Evolutionary conservation across 2,329 filamentous ascomycete species (phyloP), one percentile per base, ranked within the genome.

Genomic region (Nigrospora osmanthi): DNA sequence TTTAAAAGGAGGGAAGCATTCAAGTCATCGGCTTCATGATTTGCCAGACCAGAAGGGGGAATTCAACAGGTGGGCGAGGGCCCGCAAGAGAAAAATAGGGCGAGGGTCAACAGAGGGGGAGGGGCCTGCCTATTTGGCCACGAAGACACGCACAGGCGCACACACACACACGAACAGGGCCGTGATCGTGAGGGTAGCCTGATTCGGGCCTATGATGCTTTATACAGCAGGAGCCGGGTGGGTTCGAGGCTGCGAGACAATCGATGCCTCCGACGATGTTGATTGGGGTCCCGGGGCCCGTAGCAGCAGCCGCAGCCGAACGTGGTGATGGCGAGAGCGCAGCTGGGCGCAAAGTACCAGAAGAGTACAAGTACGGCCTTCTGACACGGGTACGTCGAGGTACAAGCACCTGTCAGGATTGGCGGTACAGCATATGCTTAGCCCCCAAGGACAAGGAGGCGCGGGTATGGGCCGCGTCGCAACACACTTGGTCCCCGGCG

Each of bases 401-500:
- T 61, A 63, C 58, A 36, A 53, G 51, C 43, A 45, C 48, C 44
- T 37, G 35, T 44, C 38, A 38, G 40, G 46, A 17, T 36, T 41
- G 36, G 43, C 42, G 19, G 46, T 42, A 45, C 46, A 43, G 46
- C 46, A 48, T 48, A 38, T 43, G 34, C 46, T 52, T 50, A 54
- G 47, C 52, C 46, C 52, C 49, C 54, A 56, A 55, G 58, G 54
- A 53, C 46, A 59, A 53, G 57, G 60, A 56, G 62, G 59, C 58
- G 58, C 58, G 59, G 59, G 57, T 59, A 62, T 63, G 60, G 61
- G 59, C 61, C 59, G 59, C 64, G 62, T 62, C 63, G 64, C 58
- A 64, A 62, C 12, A 16, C 23, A 28, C 23, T 14, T 60, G 61
- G 60, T 58, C 62, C 63, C 60, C 62, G 60, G 62, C 58, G 61